A percentile compares a stretch with the other conserved stretches of the same genome.
These are phyloP conservation scores for Curvularia sp. DNA, from an alignment of 2,329 filamentous ascomycete species.

Conservation along the genomic window DNA sequence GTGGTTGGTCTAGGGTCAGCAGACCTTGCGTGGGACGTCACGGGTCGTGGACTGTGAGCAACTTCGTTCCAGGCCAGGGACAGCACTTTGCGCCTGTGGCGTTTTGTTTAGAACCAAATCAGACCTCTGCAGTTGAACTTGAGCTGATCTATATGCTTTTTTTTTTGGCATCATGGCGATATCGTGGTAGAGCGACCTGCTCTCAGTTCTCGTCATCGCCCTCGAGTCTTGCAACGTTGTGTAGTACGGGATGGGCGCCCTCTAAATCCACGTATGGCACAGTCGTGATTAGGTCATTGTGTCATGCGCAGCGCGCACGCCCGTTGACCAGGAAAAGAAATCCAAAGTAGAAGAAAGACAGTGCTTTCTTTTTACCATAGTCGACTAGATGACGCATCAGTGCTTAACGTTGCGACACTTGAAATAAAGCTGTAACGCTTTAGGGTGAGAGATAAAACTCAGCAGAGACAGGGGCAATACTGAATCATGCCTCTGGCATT, in stretches of 20 bases:
- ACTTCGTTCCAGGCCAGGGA: neutral
- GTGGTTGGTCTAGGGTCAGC: conserved; percentile 5
- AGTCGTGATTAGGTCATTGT: neutral
- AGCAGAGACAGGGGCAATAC: neutral
- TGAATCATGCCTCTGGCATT: neutral
- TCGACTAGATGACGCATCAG: neutral
- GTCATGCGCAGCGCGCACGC: neutral
- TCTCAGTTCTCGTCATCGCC: neutral
- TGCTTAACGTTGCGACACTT: neutral
- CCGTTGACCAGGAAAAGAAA: neutral
- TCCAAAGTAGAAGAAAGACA: neutral
- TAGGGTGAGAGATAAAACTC: neutral
- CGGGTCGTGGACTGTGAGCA: neutral
- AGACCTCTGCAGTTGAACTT: neutral
- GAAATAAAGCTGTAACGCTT: neutral
- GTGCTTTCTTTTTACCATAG: neutral
- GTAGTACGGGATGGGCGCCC: neutral
- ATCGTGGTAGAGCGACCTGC: neutral
- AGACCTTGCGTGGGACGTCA: neutral
- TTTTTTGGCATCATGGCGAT: neutral
- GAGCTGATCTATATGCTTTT: neutral
- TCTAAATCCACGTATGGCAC: neutral
- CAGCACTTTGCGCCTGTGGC: neutral
- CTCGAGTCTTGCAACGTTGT: neutral
- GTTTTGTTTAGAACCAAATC: neutral